These are phyloP conservation scores for Spiraea crenata DNA, from an alignment of 331 rosid species.

Conservation along the genomic window DNA sequence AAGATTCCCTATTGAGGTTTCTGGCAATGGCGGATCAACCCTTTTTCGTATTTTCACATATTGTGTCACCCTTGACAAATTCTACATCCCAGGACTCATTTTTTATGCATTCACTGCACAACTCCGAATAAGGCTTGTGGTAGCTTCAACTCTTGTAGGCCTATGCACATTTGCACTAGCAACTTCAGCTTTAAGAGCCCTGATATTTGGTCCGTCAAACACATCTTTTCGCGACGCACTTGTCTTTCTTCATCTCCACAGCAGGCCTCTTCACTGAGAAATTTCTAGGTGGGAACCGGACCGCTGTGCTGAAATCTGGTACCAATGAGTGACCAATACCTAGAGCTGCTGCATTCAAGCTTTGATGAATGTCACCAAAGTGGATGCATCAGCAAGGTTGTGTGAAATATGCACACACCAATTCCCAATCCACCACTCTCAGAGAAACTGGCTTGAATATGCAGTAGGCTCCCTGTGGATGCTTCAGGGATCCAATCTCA, in stretches of 20 bases:
- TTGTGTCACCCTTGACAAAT: slow-evolving; percentile 1
- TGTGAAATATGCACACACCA: slow-evolving; percentile 18
- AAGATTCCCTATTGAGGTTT: slow-evolving; percentile 21
- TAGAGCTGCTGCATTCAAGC: slow-evolving; percentile 26
- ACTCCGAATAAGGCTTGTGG: slow-evolving; percentile 20
- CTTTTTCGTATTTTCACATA: slow-evolving; percentile 17
- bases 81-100: background rate
- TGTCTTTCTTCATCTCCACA: background rate
- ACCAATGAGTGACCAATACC: background rate
- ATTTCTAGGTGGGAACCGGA: slow-evolving; percentile 7
- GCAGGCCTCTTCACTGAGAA: background rate
- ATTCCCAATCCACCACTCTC: slow-evolving; percentile 29
- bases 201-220: slow-evolving; percentile 18
- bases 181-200: slow-evolving; percentile 15
- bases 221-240: slow-evolving; percentile 14
- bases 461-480: background rate
- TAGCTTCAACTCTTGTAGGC: slow-evolving; percentile 23
- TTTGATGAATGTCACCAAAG: slow-evolving; percentile 4
- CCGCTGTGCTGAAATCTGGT: slow-evolving; percentile 17
- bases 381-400: slow-evolving; percentile 27
- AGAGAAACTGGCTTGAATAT: slow-evolving; percentile 21
- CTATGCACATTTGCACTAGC: background rate
- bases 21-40: slow-evolving; percentile 16
- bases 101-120: slow-evolving; percentile 8
- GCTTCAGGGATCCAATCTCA: background rate